Evolutionary conservation across 306 rosid species (phyloP), one percentile per base, ranked within the genome.

Genomic region (Quercus glauca): DNA sequence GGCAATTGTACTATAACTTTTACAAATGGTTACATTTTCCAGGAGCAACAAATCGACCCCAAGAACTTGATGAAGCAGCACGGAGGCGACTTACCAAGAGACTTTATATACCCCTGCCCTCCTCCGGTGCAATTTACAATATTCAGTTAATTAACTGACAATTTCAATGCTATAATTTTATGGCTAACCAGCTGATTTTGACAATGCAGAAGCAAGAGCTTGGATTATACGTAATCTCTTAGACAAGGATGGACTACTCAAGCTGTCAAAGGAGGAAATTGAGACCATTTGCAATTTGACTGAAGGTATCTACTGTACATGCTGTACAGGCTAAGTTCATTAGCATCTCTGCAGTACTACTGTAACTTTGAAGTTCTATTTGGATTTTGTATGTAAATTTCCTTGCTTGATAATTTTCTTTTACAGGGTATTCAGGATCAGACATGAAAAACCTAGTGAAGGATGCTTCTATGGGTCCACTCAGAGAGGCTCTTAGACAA

Each of bases 41-140:
- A 95, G 98, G 98, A 73, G 99, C 99, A 64, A 93, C 98, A 55
- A 95, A 95, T 82, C 94, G 97, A 73, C 98, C 99, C 53, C 96
- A 93, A 79, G 99, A 93, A 82, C 98, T 93, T 69, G 99, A 93
- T 84, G 99, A 91, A 89, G 99, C 96, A 68, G 99, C 99, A 59
- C 87, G 98, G 70, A 90, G 99, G 88, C 91, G 96, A 74, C 99
- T 93, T 61, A 85, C 96, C 28, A 95, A 93, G 85, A 82, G 99
- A 80, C 97, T 93, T 12, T 93, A 95, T 64, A 95, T 95, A 31
- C 98, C 99, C 67, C 89, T 95, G 77, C 99, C 98, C 58, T 91
- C 94, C 63, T 69, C 93, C 83, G 97, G 99, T 95, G 70, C 77
- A 80, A 71, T 76, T 86, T 56, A 63, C 29, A 53, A 72, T 53